A percentile compares a stretch with the other conserved stretches of the same genome.
Conservation (phyloP, 345 rosid species). For the Rhizophora mangle region DNA sequence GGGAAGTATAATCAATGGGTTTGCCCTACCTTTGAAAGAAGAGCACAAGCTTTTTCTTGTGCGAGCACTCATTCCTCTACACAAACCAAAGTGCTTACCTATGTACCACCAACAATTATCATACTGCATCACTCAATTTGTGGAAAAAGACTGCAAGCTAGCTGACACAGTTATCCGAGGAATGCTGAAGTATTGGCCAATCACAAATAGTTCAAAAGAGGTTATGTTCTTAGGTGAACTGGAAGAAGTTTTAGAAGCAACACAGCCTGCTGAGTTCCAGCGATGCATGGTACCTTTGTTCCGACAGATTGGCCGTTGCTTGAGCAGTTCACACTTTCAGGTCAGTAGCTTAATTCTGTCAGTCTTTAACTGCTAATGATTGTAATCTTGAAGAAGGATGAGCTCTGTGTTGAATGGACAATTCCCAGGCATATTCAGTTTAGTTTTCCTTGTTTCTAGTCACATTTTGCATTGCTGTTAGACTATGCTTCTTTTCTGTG, state of each 20-base stretch:
- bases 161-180: slow-evolving; percentile 81
- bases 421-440: too few relatives aligned
- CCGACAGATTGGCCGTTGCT: slow-evolving; percentile 64
- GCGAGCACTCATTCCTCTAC: slow-evolving; percentile 77
- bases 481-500: too few relatives aligned
- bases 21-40: slow-evolving; percentile 82
- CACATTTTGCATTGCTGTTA: too few relatives aligned
- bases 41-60: slow-evolving; percentile 92
- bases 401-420: too few relatives aligned
- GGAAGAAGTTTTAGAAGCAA: slow-evolving; percentile 89
- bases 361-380: neutral
- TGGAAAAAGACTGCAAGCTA: slow-evolving; percentile 84
- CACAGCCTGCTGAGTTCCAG: slow-evolving; percentile 80
- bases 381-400: too few relatives aligned
- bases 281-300: slow-evolving; percentile 86
- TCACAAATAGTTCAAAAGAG: slow-evolving; percentile 86
- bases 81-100: slow-evolving; percentile 71
- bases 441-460: too few relatives aligned
- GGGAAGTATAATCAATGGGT: slow-evolving; percentile 90
- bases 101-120: slow-evolving; percentile 80
- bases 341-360: slow-evolving; percentile 21
- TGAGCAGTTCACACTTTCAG: slow-evolving; percentile 88
- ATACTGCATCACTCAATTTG: slow-evolving; percentile 82
- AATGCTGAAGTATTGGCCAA: slow-evolving; percentile 78
- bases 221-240: slow-evolving; percentile 82